Base-by-base conservation (phyloP, 108 stramenopile species). In the Stephanodiscus triporus region DNA sequence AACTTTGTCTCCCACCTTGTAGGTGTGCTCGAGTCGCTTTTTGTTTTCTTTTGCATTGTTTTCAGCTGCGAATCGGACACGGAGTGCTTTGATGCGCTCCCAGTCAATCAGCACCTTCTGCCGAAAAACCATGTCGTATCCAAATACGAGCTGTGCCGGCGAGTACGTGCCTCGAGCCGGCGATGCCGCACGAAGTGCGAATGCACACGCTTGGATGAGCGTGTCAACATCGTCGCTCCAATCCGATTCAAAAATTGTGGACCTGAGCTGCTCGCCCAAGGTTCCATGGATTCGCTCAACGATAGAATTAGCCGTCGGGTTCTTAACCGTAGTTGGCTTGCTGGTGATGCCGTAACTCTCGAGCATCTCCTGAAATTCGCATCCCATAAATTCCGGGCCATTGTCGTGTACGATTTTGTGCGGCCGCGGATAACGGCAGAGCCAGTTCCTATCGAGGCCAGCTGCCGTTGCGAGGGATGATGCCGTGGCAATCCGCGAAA, bases 381-480 rank as follows among this genome's bases (percentile, higher is more conserved):
- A 27, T 9, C 86, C 83, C 16, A 82, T 58, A 47, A 87, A 87
- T 63, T 84, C 73, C 8, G 23, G 29, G 9, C 81, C 85, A 37
- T 79, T 78, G 58, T 86, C 79, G 53, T 83, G 68, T 0, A 74
- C 50, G 47, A 63, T 54, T 29, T 66, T 37, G 0, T 48, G 2
- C 13, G 82, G 85, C 38, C 55, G 53, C 23, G 85, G 85, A 68
- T 86, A 86, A 47, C 80, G 24, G 5, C 72, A 64, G 1, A 86
- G 49, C 85, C 85, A 86, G 5, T 10, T 32, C 17, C 9, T n/a
- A 10, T 50, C 9, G 49, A 50, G 49, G 4, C 4, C 20, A 4
- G 17, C 9, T 50, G 49, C 49, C 20, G 49, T 20, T 4, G 17
- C 2, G 17, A 20, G 4, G 8, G 49, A 50, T 10, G 9, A 50